A percentile compares a stretch with the other conserved stretches of the same genome.
These are phyloP conservation scores for Yarrowia yakushimensis DNA, from an alignment of 805 yeast genomes.

Conservation along the genomic window DNA sequence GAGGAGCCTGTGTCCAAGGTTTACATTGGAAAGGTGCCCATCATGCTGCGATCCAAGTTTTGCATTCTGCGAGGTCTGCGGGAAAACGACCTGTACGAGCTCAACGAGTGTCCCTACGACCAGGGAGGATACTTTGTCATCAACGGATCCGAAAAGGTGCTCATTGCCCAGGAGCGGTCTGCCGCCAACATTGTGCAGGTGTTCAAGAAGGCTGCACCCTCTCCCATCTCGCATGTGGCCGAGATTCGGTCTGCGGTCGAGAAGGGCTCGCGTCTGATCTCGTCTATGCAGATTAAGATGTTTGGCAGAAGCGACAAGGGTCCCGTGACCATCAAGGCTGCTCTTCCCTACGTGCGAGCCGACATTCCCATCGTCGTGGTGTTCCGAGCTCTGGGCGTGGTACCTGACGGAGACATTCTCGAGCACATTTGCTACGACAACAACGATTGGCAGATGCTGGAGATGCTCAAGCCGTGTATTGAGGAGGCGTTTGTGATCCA, in stretches of 20 bases:
- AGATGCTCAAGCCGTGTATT: conserved; percentile 97
- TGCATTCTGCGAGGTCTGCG: conserved; percentile 87
- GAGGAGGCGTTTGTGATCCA: conserved; percentile 98
- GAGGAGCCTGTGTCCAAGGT: conserved; percentile 77
- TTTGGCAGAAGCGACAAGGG: conserved; percentile 71
- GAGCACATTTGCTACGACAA: conserved; percentile 98
- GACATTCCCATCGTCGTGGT: conserved; percentile 97
- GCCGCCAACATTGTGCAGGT: conserved; percentile 99
- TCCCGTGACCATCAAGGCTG: conserved; percentile 76
- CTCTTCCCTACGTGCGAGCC: conserved; percentile 92
- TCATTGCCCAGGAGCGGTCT: conserved; percentile 97
- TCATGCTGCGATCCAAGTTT: conserved; percentile 94
- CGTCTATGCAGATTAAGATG: conserved; percentile 90
- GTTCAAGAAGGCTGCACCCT: conserved; percentile 94
- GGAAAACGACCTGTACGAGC: conserved; percentile 89
- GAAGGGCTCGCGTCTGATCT: conserved; percentile 92
- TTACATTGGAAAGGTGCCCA: conserved; percentile 94
- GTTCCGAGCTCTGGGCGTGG: conserved; percentile 96
- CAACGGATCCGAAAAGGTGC: conserved; percentile 96
- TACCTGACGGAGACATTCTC: conserved; percentile 97
- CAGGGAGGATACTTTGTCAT: conserved; percentile 99
- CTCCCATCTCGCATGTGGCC: conserved; percentile 93
- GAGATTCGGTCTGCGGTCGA: conserved; percentile 96
- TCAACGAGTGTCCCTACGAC: conserved; percentile 98
- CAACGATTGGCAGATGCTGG: conserved; percentile 99